Percentiles rank a stretch among this genome's conserved stretches.
These are phyloP conservation scores for Populus davidiana DNA, from an alignment of 345 rosid genomes.

Conservation along the genomic window DNA sequence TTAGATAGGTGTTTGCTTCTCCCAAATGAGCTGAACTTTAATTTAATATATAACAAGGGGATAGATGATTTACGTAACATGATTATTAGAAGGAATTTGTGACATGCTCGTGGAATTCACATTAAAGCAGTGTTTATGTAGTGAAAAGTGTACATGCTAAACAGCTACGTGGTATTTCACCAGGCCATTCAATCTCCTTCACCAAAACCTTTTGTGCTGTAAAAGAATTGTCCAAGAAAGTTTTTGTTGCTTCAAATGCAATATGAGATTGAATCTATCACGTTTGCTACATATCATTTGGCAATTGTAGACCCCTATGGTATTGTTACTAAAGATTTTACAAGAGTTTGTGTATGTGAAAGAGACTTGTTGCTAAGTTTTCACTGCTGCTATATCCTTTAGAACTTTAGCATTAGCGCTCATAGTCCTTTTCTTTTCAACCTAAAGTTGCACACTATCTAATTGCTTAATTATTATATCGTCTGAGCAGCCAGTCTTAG, in stretches of 20 bases:
- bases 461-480: slow-evolving; percentile 6
- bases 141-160: background rate
- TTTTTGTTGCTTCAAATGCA: background rate
- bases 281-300: too few relatives aligned
- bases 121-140: background rate
- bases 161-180: background rate
- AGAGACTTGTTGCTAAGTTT: background rate
- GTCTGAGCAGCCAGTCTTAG: slow-evolving; percentile 62
- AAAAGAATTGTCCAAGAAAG: background rate
- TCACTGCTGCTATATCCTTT: background rate
- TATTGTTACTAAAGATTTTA: too few relatives aligned
- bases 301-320: too few relatives aligned
- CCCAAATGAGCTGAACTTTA: background rate
- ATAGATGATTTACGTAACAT: background rate
- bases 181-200: background rate
- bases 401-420: background rate
- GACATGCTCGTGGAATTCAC: background rate
- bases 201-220: background rate
- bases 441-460: slow-evolving; percentile 7
- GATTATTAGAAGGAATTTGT: background rate
- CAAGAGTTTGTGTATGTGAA: background rate
- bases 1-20: background rate
- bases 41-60: background rate
- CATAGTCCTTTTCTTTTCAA: background rate
- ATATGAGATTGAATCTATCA: background rate